Conservation (phyloP, 2,329 filamentous ascomycete species). For the Penicillium sp. region DNA sequence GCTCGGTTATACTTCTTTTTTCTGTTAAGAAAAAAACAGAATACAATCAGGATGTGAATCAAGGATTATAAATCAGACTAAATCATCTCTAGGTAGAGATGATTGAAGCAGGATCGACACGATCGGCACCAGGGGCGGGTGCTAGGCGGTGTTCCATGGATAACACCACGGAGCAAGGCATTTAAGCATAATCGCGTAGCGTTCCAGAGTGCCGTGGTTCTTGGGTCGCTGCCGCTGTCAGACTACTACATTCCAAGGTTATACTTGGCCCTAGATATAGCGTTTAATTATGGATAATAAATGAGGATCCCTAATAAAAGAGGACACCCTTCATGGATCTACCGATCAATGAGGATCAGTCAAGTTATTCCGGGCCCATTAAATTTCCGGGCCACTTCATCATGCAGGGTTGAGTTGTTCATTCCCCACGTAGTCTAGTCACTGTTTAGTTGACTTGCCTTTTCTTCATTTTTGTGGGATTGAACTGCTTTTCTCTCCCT, state of each 20-base stretch:
- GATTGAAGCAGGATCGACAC: slow-evolving; percentile 13
- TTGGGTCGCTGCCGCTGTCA: slow-evolving; percentile 20
- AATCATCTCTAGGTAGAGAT: too few relatives aligned
- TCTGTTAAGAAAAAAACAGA: too few relatives aligned
- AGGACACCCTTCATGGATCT: background rate
- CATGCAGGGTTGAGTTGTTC: slow-evolving; percentile 10
- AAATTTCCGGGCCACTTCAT: slow-evolving; percentile 16
- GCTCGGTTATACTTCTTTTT: too few relatives aligned
- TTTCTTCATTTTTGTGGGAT: background rate
- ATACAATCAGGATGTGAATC: too few relatives aligned
- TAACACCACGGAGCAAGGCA: slow-evolving; percentile 13
- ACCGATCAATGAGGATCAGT: background rate
- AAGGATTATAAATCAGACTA: too few relatives aligned
- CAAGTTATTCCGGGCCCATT: slow-evolving; percentile 1
- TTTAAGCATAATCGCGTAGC: slow-evolving; percentile 28
- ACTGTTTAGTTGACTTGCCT: background rate
- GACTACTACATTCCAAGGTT: background rate
- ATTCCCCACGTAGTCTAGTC: slow-evolving; percentile 3
- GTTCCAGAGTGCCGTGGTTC: slow-evolving; percentile 18
- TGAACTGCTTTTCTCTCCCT: background rate
- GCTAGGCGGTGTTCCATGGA: slow-evolving; percentile 15
- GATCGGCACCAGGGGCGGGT: slow-evolving; percentile 15
- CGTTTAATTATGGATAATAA: background rate
- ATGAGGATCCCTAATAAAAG: background rate
- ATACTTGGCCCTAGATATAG: background rate